Conservation (phyloP, 768 basidiomycete species). For the Leccinum incarnatum region DNA sequence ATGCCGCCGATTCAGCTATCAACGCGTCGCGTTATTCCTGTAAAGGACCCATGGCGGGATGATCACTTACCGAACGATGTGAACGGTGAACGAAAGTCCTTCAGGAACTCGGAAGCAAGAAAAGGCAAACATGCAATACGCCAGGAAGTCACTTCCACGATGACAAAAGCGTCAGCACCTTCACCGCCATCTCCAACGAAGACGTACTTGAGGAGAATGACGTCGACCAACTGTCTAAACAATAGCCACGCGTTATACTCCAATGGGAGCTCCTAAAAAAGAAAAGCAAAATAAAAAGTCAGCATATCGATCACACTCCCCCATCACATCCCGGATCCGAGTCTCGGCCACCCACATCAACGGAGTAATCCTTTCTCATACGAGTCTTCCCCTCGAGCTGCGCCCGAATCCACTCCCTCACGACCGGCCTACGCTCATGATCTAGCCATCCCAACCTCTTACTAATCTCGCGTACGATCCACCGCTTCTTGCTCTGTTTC, state of each 20-base stretch:
- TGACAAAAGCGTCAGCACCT: background rate
- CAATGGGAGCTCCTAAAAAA: slow-evolving; percentile 72
- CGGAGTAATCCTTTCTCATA: slow-evolving; percentile 89
- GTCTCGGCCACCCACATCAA: slow-evolving; percentile 59
- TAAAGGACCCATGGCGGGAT: background rate
- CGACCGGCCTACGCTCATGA: slow-evolving; percentile 51
- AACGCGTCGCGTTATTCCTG: background rate
- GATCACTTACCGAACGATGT: slow-evolving; percentile 65
- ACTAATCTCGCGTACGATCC: slow-evolving; percentile 78
- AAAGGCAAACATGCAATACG: slow-evolving; percentile 94
- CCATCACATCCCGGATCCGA: background rate
- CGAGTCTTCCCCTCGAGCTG: slow-evolving; percentile 79
- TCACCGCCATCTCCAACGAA: background rate
- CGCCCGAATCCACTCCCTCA: slow-evolving; percentile 79
- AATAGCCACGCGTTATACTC: slow-evolving; percentile 98
- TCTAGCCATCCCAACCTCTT: slow-evolving; percentile 90
- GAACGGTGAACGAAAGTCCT: slow-evolving; percentile 69
- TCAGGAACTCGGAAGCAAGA: slow-evolving; percentile 87
- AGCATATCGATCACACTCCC: background rate
- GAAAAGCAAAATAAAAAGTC: background rate
- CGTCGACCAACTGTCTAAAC: slow-evolving; percentile 93
- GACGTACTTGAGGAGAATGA: slow-evolving; percentile 91
- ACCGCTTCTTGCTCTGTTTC: slow-evolving; percentile 92
- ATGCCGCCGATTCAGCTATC: slow-evolving; percentile 84
- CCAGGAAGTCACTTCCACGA: slow-evolving; percentile 76